Percentiles rank a stretch among this genome's conserved stretches.
These are phyloP conservation scores for Ministeria vibrans DNA, from an alignment of 78 protist species.

Conservation along the genomic window DNA sequence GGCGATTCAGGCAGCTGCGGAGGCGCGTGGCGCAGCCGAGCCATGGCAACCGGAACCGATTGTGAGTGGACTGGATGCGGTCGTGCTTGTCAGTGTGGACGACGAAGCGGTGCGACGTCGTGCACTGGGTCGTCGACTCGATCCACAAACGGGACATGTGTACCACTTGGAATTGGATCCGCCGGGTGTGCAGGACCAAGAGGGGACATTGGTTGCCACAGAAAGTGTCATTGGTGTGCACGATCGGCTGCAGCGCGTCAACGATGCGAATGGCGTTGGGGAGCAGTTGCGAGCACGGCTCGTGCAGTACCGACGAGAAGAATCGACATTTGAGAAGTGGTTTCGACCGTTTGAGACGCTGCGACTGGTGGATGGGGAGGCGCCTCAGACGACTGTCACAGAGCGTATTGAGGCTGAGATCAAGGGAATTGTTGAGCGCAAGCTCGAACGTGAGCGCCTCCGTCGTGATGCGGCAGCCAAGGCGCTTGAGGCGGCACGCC, in stretches of 20 bases:
- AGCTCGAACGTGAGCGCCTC: too few species aligned
- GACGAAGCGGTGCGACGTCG: slow-evolving; percentile 1
- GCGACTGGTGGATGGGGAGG: not conserved
- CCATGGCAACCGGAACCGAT: too few species aligned
- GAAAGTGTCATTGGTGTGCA: not conserved
- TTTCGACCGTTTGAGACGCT: not conserved
- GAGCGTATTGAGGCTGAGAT: too few species aligned
- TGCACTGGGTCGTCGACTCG: slow-evolving; percentile 25
- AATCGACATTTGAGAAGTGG: not conserved
- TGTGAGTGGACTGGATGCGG: not conserved
- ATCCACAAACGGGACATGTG: not conserved
- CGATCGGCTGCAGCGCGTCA: slow-evolving; percentile 10
- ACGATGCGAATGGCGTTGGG: slow-evolving; percentile 4
- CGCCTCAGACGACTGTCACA: too few species aligned
- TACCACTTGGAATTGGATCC: slow-evolving; percentile 25
- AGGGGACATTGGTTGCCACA: too few species aligned
- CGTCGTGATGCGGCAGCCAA: too few species aligned
- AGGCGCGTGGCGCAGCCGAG: too few species aligned
- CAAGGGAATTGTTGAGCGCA: too few species aligned
- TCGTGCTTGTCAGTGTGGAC: not conserved
- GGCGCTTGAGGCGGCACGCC: too few species aligned
- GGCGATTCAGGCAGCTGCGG: too few species aligned
- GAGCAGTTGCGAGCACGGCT: not conserved
- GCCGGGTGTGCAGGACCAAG: not conserved
- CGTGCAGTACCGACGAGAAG: not conserved